phyloP scores from a whole-genome alignment of 805 yeast species.

The Saccharomycopsis sp. region DNA sequence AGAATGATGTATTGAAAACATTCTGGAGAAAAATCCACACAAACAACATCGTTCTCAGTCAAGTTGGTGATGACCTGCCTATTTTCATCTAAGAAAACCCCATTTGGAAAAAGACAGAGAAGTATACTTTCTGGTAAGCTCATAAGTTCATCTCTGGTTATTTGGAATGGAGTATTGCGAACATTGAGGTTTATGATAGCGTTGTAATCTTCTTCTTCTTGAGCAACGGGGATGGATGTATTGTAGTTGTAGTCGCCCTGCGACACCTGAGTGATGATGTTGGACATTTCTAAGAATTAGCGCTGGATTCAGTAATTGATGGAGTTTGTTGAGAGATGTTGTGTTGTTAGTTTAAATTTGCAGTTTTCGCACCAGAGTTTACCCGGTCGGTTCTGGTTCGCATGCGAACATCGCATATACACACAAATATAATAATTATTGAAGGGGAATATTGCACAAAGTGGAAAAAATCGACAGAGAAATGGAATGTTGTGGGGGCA shows the following conservation, averaged over 20 bases:
- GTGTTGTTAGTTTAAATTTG: too few species aligned
- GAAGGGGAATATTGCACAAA: too few species aligned
- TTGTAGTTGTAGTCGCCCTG: too few species aligned
- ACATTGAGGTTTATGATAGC: conserved; percentile 69
- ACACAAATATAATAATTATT: too few species aligned
- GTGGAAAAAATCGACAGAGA: too few species aligned
- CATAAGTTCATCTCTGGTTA: conserved; percentile 84
- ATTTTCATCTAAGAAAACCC: conserved; percentile 68
- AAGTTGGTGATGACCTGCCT: conserved; percentile 73
- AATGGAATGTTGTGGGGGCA: neutral
- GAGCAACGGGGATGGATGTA: conserved; percentile 16
- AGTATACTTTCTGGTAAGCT: conserved; percentile 84
- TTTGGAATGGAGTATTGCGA: conserved; percentile 62
- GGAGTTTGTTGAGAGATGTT: too few species aligned
- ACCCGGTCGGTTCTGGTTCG: too few species aligned
- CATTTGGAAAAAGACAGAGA: conserved; percentile 81
- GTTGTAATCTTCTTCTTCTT: conserved; percentile 38
- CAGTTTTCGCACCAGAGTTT: too few species aligned
- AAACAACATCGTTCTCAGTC: conserved; percentile 71
- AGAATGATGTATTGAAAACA: conserved; percentile 79
- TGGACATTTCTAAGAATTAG: conserved; percentile 11
- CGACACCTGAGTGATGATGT: conserved; percentile 66
- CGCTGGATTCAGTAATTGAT: too few species aligned
- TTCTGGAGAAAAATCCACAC: conserved; percentile 75
- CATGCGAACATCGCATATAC: too few species aligned